phyloP scores from a whole-genome alignment of 2,329 filamentous ascomycete species.

The Claviceps purpurea region DNA sequence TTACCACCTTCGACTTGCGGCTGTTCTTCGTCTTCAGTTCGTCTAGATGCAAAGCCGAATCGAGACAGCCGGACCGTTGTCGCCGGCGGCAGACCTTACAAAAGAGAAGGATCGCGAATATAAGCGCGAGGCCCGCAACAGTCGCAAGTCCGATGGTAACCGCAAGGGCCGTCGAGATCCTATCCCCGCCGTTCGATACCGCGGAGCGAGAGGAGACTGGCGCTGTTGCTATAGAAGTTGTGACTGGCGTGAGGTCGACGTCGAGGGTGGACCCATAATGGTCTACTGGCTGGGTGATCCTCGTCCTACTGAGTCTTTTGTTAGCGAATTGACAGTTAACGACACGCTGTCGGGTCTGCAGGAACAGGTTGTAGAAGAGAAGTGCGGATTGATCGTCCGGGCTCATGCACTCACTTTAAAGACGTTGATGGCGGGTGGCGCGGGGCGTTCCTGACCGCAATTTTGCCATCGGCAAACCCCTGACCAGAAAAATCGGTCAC shows the following conservation, averaged over 20 bases:
- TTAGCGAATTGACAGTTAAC: too few species aligned
- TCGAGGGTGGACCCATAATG: neutral
- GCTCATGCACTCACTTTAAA: too few species aligned
- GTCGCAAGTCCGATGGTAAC: slow-evolving; percentile 2
- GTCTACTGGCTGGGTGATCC: neutral
- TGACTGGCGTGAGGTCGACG: neutral
- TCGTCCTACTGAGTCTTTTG: too few species aligned
- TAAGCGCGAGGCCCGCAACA: neutral
- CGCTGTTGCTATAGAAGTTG: neutral
- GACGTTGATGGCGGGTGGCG: too few species aligned
- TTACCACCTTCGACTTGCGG: neutral
- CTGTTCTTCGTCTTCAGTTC: neutral
- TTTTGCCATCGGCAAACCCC: too few species aligned
- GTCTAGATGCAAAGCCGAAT: neutral
- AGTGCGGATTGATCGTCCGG: too few species aligned
- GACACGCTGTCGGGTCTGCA: too few species aligned
- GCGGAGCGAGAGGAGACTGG: neutral
- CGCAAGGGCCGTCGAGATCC: neutral
- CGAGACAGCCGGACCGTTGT: neutral
- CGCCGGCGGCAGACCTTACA: neutral
- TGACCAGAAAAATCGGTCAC: too few species aligned
- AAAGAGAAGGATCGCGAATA: neutral
- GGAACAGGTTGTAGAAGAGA: too few species aligned
- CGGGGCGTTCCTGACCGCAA: too few species aligned
- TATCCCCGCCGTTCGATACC: neutral